A percentile compares a stretch with the other conserved stretches of the same genome.
Evolutionary conservation across 2,329 filamentous ascomycete genomes (phyloP).

Genomic region (Phoma herbarum): DNA sequence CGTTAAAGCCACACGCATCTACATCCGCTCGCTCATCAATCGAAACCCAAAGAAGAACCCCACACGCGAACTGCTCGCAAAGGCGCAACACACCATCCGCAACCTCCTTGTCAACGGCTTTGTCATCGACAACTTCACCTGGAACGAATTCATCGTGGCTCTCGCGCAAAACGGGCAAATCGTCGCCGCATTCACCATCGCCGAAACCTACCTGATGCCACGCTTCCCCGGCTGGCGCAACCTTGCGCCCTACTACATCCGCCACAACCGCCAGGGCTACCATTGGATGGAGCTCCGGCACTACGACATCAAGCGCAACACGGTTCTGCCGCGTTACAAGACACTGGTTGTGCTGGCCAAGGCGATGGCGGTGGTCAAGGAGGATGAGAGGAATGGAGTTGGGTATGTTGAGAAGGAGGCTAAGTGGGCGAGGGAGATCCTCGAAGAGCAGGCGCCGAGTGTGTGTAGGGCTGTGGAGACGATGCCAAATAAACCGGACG

Average conservation of each 20-base stretch:
- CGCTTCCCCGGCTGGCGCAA: conserved; percentile 77
- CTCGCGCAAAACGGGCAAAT: conserved; percentile 69
- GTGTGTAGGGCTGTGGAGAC: conserved; percentile 55
- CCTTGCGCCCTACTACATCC: conserved; percentile 35
- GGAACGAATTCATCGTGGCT: conserved; percentile 78
- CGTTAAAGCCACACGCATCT: conserved; percentile 58
- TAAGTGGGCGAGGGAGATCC: conserved; percentile 37
- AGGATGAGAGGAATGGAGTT: conserved; percentile 44
- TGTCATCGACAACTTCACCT: conserved; percentile 76
- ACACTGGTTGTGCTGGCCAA: conserved; percentile 55
- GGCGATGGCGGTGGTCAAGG: conserved; percentile 48
- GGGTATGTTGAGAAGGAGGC: conserved; percentile 33
- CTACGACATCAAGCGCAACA: conserved; percentile 33
- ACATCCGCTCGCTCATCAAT: conserved; percentile 61
- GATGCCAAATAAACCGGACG: conserved; percentile 51
- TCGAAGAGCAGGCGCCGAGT: conserved; percentile 50
- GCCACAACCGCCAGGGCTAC: conserved; percentile 33
- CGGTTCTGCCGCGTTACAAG: conserved; percentile 53
- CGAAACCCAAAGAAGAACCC: conserved; percentile 57
- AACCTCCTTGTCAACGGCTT: conserved; percentile 74
- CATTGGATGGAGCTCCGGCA: conserved; percentile 43
- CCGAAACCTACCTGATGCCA: conserved; percentile 80
- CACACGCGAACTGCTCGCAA: conserved; percentile 32
- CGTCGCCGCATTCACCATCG: conserved; percentile 74
- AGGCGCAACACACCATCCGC: conserved; percentile 54